These are phyloP conservation scores for Pouteria campechiana DNA, from an alignment of 179 eudicot genomes.

Conservation along the genomic window DNA sequence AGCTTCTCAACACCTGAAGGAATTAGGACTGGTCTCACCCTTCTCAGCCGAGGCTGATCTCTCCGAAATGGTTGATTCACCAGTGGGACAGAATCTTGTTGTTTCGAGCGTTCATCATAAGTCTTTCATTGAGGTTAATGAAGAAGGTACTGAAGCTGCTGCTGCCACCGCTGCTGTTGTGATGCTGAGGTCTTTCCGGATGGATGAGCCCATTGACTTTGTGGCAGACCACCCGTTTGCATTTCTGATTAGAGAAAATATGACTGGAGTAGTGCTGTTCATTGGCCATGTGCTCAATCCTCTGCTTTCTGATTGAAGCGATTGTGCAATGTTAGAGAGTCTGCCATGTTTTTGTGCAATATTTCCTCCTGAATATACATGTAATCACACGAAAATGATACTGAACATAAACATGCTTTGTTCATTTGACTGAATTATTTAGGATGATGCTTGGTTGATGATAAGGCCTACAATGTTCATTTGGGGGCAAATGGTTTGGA, in stretches of 20 bases:
- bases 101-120: conserved; percentile 29
- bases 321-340: too few relatives aligned
- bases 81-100: conserved; percentile 10
- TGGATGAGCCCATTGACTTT: conserved; percentile 34
- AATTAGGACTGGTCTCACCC: conserved; percentile 19
- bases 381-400: too few relatives aligned
- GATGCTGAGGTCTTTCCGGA: conserved; percentile 5
- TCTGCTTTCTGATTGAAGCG: conserved; percentile 8
- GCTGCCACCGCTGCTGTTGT: conserved; percentile 19
- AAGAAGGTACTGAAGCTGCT: conserved; percentile 38
- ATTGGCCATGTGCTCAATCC: conserved; percentile 60
- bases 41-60: conserved; percentile 18
- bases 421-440: too few relatives aligned
- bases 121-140: conserved; percentile 35
- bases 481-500: too few relatives aligned
- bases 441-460: too few relatives aligned
- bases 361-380: too few relatives aligned
- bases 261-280: conserved; percentile 59
- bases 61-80: conserved; percentile 26
- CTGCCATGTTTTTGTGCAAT: too few relatives aligned
- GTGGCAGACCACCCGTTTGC: conserved; percentile 76
- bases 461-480: too few relatives aligned
- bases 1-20: conserved; percentile 19
- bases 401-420: too few relatives aligned
- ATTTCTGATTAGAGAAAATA: conserved; percentile 53